Percentiles rank a stretch among this genome's conserved stretches.
These are phyloP conservation scores for Entophlyctis luteolus DNA, from an alignment of 192 early-diverging fungal species.

Conservation along the genomic window DNA sequence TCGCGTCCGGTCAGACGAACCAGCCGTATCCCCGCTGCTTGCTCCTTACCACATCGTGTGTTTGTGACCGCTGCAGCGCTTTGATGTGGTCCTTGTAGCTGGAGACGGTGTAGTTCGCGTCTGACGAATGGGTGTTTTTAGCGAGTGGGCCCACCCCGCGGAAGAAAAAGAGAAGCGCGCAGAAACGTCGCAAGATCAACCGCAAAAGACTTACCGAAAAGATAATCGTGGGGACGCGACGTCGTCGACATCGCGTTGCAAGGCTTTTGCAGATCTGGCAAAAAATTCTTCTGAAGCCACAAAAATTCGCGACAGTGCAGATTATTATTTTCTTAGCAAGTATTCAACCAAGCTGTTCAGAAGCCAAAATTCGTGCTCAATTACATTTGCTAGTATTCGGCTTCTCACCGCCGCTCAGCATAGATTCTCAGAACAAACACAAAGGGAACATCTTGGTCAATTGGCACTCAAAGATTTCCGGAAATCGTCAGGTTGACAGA, in stretches of 20 bases:
- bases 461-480: too few species aligned
- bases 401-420: too few species aligned
- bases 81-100: constrained; percentile 50
- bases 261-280: neutral
- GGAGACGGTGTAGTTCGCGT: constrained; percentile 54
- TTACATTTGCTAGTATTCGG: too few species aligned
- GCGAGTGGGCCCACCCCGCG: neutral
- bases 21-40: neutral
- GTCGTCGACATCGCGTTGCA: neutral
- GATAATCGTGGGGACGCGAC: constrained; percentile 51
- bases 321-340: too few species aligned
- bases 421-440: too few species aligned
- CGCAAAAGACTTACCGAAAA: constrained; percentile 43
- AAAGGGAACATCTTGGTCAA: too few species aligned
- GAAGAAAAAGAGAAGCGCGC: neutral
- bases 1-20: neutral
- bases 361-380: too few species aligned
- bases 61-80: constrained; percentile 39
- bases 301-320: too few species aligned
- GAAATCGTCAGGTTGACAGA: too few species aligned
- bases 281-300: too few species aligned
- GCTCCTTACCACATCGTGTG: constrained; percentile 46
- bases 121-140: constrained; percentile 19
- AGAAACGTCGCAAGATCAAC: neutral
- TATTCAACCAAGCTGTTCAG: too few species aligned